Percentiles rank a stretch among this genome's conserved stretches.
phyloP scores from a whole-genome alignment of 495 filamentous ascomycete genomes.

The Filosporella fistucella region DNA sequence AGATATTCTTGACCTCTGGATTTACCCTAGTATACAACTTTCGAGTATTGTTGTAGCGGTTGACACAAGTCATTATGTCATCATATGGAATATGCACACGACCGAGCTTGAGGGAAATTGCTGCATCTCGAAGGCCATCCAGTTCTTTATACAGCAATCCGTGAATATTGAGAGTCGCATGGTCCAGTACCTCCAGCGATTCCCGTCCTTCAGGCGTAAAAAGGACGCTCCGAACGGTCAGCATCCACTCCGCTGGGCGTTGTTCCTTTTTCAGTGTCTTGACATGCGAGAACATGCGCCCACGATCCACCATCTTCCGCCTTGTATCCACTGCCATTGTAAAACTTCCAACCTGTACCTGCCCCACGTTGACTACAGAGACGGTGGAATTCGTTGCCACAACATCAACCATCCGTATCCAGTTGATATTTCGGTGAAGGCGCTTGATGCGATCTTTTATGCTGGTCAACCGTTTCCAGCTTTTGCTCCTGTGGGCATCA shows the following conservation, averaged over 20 bases:
- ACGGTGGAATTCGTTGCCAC: slow-evolving; percentile 76
- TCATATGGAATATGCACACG: slow-evolving; percentile 88
- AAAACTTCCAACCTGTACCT: slow-evolving; percentile 76
- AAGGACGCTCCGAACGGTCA: slow-evolving; percentile 77
- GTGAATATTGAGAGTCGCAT: slow-evolving; percentile 82
- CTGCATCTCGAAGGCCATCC: slow-evolving; percentile 84
- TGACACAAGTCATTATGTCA: slow-evolving; percentile 62
- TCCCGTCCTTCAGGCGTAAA: slow-evolving; percentile 84
- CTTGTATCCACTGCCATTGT: slow-evolving; percentile 87
- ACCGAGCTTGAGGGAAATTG: slow-evolving; percentile 85
- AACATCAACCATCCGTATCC: slow-evolving; percentile 86
- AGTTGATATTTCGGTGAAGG: slow-evolving; percentile 80
- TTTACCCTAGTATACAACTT: slow-evolving; percentile 26
- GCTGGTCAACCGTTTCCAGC: slow-evolving; percentile 70
- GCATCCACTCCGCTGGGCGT: slow-evolving; percentile 89
- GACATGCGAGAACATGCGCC: slow-evolving; percentile 79
- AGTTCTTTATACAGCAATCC: slow-evolving; percentile 85
- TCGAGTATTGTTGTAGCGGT: slow-evolving; percentile 38
- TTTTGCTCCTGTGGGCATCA: slow-evolving; percentile 51
- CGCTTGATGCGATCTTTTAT: slow-evolving; percentile 81
- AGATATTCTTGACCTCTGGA: slow-evolving; percentile 41
- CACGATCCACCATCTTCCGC: slow-evolving; percentile 84
- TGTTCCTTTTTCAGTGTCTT: slow-evolving; percentile 66
- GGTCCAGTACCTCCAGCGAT: slow-evolving; percentile 84
- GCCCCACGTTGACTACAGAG: slow-evolving; percentile 72